Base-by-base conservation (phyloP, 2,329 filamentous ascomycete species). In the Fusarium sp. region DNA sequence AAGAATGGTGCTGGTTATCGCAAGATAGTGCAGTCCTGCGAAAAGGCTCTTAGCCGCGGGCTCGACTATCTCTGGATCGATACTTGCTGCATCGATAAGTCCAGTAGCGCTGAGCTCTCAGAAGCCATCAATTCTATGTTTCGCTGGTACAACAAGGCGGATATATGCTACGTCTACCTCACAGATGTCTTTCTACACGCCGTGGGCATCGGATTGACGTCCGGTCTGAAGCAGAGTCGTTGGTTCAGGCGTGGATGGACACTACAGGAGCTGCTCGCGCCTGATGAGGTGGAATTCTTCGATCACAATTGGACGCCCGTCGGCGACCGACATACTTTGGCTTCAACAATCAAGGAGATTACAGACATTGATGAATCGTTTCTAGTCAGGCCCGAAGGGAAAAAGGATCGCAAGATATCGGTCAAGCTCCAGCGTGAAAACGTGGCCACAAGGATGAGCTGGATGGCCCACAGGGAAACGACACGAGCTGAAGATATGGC, bases 381-480 rank as follows among this genome's bases (percentile, higher is more conserved):
- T 27, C 48, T 77, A 27, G 44, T 61, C 29, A 70, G 42, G 16
- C 69, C 71, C 4, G 75, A 76, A n/a, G 31, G 49, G 27, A 70
- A 72, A 29, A 75, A 69, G 60, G 55, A 61, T 44, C 70, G 64
- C 39, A 73, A 59, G 46, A 74, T 75, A 59, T 55, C 66, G 45
- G 63, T 51, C 45, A 52, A 76, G 33, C 57, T 77, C 29, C 65
- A 74, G 48, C 68, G 70, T 59, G 76, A 77, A 66, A 78, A 74
- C 61, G 61, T 78, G 52, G 80, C 81, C 21, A 66, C 74, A 45
- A 73, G 78, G 52, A 82, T 83, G 80, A 76, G 77, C 23, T 83
- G 80, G 81, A 80, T 79, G n/a, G 70, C 80, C 10, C 60, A 70
- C 23, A 74, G 81, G 21, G 60, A 77, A 45, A 81, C 79, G 7